Conservation (phyloP, 176 grass and related monocot genomes). For the Aechmea fasciata region DNA sequence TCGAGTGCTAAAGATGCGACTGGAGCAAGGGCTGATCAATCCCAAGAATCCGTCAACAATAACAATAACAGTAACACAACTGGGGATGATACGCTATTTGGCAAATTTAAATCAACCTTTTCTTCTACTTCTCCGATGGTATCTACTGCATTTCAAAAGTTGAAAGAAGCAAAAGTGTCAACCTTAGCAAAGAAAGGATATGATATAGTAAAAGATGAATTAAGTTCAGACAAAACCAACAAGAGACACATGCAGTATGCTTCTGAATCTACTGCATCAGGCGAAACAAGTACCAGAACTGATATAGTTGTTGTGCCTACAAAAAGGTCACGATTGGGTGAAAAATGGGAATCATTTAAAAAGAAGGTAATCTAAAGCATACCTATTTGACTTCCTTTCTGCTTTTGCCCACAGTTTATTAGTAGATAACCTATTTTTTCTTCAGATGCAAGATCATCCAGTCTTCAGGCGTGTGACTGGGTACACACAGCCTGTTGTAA, state of each 20-base stretch:
- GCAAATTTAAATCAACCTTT: slow-evolving; percentile 40
- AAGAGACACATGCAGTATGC: slow-evolving; percentile 47
- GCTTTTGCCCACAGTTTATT: slow-evolving; percentile 20
- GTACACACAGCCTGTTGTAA: slow-evolving; percentile 18
- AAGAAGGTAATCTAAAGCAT: slow-evolving; percentile 51
- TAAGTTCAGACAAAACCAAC: slow-evolving; percentile 37
- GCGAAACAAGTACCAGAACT: slow-evolving; percentile 36
- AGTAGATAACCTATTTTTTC: slow-evolving; percentile 19
- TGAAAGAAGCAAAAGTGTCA: slow-evolving; percentile 53
- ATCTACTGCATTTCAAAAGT: slow-evolving; percentile 44
- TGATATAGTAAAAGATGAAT: slow-evolving; percentile 66
- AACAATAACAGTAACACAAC: slow-evolving; percentile 20
- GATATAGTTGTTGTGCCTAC: slow-evolving; percentile 70
- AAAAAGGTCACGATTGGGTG: slow-evolving; percentile 67
- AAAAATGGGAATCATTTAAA: slow-evolving; percentile 88
- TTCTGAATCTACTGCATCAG: slow-evolving; percentile 34
- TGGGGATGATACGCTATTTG: slow-evolving; percentile 35
- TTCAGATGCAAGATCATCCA: slow-evolving; percentile 27
- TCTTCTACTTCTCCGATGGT: slow-evolving; percentile 48
- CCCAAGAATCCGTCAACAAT: slow-evolving; percentile 18
- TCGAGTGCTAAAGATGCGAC: slow-evolving; percentile 28
- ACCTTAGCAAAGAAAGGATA: slow-evolving; percentile 57
- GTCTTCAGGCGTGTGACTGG: slow-evolving; percentile 16
- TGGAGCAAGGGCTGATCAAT: slow-evolving; percentile 24
- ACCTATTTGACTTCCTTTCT: slow-evolving; percentile 21